A percentile compares a stretch with the other conserved stretches of the same genome.
phyloP scores from a whole-genome alignment of 306 rosid genomes.

The Vigna mungo region DNA sequence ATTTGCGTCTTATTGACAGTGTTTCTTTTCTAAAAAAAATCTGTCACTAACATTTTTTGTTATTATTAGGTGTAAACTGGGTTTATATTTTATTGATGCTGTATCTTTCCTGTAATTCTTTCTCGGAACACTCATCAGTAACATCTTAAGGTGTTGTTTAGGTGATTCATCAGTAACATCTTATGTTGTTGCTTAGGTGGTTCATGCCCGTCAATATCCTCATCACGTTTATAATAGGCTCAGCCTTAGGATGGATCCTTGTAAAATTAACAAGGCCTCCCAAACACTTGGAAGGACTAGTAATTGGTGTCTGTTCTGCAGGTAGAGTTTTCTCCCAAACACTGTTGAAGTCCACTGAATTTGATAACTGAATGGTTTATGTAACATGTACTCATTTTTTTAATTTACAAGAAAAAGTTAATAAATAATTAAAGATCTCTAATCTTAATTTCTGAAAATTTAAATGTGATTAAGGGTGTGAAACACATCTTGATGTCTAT shows the following conservation, averaged over 20 bases:
- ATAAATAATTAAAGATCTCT: too few species aligned
- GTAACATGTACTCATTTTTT: too few species aligned
- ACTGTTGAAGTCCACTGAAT: not conserved
- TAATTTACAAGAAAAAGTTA: too few species aligned
- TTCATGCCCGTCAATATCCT: constrained; percentile 64
- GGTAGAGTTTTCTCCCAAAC: constrained; percentile 42
- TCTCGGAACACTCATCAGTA: too few species aligned
- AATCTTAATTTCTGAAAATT: too few species aligned
- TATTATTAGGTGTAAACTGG: too few species aligned
- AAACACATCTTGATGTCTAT: too few species aligned
- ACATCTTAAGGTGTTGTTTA: constrained; percentile 23
- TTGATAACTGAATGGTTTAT: not conserved
- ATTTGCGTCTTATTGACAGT: too few species aligned
- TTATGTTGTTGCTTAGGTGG: constrained; percentile 52
- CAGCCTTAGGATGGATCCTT: constrained; percentile 59
- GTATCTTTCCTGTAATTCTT: too few species aligned
- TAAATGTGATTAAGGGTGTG: too few species aligned
- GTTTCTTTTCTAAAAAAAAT: too few species aligned
- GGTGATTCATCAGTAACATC: constrained; percentile 54
- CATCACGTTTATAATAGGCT: constrained; percentile 53
- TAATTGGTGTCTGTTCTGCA: constrained; percentile 60
- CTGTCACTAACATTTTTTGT: too few species aligned
- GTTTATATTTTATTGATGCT: not conserved
- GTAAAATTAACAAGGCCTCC: constrained; percentile 57
- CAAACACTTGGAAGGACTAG: constrained; percentile 51